Evolutionary conservation across 495 filamentous ascomycete genomes (phyloP).

Genomic region (Hypoxylon intermedium): DNA sequence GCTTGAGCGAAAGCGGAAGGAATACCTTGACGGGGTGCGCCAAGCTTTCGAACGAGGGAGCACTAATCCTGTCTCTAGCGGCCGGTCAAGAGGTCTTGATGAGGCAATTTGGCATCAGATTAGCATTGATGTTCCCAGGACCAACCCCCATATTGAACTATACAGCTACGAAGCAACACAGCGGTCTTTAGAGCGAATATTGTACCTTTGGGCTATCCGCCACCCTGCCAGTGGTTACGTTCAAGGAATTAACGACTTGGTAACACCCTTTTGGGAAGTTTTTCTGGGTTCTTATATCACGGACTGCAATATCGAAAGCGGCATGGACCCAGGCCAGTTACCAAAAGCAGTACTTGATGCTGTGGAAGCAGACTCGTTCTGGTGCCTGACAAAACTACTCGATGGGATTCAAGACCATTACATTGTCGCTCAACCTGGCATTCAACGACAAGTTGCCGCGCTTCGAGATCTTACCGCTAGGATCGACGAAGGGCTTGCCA

Average conservation of each 20-base stretch:
- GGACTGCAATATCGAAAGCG: constrained; percentile 86
- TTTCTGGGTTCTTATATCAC: constrained; percentile 95
- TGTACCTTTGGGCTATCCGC: constrained; percentile 97
- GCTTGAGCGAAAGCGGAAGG: constrained; percentile 92
- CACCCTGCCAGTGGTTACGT: constrained; percentile 98
- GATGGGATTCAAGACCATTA: constrained; percentile 99
- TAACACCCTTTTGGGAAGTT: constrained; percentile 97
- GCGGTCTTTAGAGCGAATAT: constrained; percentile 87
- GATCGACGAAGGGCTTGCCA: constrained; percentile 84
- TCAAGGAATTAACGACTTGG: constrained; percentile 97
- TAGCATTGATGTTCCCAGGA: constrained; percentile 96
- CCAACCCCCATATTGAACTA: constrained; percentile 91
- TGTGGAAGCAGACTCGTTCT: constrained; percentile 97
- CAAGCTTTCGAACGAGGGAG: constrained; percentile 87
- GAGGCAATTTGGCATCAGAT: constrained; percentile 99
- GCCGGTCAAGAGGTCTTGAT: constrained; percentile 78
- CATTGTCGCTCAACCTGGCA: constrained; percentile 95
- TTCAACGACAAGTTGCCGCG: constrained; percentile 89
- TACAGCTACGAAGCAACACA: constrained; percentile 97
- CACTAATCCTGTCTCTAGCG: constrained; percentile 40
- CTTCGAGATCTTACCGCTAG: constrained; percentile 86
- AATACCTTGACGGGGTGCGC: constrained; percentile 93
- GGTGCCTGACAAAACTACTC: constrained; percentile 94
- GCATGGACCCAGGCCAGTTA: constrained; percentile 95
- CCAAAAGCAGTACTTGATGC: constrained; percentile 92